Conservation (phyloP, 1,139 yeast species). For the Blastobotrys buckinghamii region DNA sequence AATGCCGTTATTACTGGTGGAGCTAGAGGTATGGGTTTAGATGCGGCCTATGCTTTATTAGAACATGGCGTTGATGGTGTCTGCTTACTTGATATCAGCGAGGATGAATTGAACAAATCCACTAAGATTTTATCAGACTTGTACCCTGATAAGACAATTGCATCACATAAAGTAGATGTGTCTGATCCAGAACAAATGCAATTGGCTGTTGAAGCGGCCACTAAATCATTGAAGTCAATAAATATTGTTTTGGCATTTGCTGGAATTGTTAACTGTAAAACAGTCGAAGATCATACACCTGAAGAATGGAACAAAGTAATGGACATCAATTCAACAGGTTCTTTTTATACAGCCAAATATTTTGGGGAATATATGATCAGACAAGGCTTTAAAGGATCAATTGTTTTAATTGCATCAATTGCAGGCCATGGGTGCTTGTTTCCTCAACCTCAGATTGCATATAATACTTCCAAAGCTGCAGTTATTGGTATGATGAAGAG, state of each 20-base stretch:
- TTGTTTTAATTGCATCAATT: constrained; percentile 13
- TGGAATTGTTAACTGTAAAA: constrained; percentile 7
- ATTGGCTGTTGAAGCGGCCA: constrained; percentile 5
- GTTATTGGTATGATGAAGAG: constrained; percentile 44
- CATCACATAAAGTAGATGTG: background rate
- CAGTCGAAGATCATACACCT: background rate
- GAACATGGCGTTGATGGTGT: constrained; percentile 14
- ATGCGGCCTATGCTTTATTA: constrained; percentile 13
- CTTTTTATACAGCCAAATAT: constrained; percentile 22
- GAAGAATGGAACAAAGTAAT: constrained; percentile 6
- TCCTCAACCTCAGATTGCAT: constrained; percentile 38
- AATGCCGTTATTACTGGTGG: constrained; percentile 17
- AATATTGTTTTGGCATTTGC: constrained; percentile 11
- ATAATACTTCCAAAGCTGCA: constrained; percentile 54
- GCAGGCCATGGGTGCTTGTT: constrained; percentile 13
- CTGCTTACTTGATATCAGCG: constrained; percentile 9
- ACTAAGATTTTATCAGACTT: background rate
- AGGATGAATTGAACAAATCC: background rate
- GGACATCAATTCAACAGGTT: constrained; percentile 36
- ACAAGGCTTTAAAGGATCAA: constrained; percentile 23
- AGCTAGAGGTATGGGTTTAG: constrained; percentile 14
- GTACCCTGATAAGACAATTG: constrained; percentile 12
- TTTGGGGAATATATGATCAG: constrained; percentile 8
- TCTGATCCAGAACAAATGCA: background rate
- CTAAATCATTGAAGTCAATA: background rate